Evolutionary conservation across 352 stramenopile species (phyloP).

Genomic region (Pythium utonaiense): DNA sequence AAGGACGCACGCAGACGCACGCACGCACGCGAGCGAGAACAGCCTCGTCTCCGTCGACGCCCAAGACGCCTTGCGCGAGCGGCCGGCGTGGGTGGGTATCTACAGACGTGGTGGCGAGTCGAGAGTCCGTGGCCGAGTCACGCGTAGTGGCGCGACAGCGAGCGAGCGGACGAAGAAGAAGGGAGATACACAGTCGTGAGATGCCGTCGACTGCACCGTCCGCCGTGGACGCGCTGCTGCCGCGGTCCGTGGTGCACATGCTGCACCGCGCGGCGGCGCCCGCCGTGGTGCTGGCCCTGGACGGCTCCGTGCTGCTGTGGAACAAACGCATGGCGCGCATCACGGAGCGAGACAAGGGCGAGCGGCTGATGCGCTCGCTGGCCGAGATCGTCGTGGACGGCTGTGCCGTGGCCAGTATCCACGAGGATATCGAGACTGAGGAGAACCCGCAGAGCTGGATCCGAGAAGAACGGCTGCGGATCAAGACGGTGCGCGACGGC

Average conservation of each 20-base stretch:
- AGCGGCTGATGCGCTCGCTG: slow-evolving; percentile 35
- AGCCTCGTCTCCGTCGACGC: too few species aligned
- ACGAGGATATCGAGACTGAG: slow-evolving; percentile 16
- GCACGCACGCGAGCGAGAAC: too few species aligned
- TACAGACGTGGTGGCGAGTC: too few species aligned
- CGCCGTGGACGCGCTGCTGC: slow-evolving; percentile 3
- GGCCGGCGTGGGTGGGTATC: too few species aligned
- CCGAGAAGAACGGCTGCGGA: slow-evolving; percentile 39
- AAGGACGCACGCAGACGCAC: too few species aligned
- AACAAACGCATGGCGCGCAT: slow-evolving; percentile 46
- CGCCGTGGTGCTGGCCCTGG: slow-evolving; percentile 34
- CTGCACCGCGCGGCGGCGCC: slow-evolving; percentile 55
- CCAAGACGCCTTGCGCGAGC: too few species aligned
- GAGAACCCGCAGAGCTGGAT: slow-evolving; percentile 22
- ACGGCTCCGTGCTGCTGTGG: slow-evolving; percentile 57
- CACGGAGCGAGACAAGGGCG: slow-evolving; percentile 17
- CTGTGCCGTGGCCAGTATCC: neutral
- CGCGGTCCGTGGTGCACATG: slow-evolving; percentile 35
- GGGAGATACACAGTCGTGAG: neutral
- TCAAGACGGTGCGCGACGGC: slow-evolving; percentile 39
- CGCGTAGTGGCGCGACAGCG: neutral
- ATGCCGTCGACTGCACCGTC: slow-evolving; percentile 5
- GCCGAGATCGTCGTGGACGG: slow-evolving; percentile 31
- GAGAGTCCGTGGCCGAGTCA: too few species aligned
- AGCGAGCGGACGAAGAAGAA: neutral